Percentiles rank a stretch among this genome's conserved stretches.
These are phyloP conservation scores for Clarireedia paspali DNA, from an alignment of 2,329 filamentous ascomycete genomes.

Conservation along the genomic window DNA sequence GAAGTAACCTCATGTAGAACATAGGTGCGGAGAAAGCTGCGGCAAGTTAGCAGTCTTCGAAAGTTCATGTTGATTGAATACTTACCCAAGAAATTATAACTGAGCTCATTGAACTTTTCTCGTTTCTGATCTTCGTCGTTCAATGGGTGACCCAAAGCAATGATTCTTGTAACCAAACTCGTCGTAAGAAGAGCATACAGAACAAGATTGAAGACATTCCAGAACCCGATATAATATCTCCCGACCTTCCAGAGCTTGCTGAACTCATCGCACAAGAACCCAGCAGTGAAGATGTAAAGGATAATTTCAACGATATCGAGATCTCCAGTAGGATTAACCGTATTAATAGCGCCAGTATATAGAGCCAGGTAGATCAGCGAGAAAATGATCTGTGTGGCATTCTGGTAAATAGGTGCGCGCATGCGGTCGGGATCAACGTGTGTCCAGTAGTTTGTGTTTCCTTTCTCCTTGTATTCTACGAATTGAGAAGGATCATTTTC, in stretches of 20 bases:
- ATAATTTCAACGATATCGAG: slow-evolving; percentile 77
- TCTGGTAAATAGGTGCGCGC: slow-evolving; percentile 88
- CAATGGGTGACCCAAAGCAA: slow-evolving; percentile 60
- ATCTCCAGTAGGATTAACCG: slow-evolving; percentile 77
- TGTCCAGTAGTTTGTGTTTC: slow-evolving; percentile 65
- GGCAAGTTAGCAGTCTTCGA: slow-evolving; percentile 9
- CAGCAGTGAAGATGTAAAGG: slow-evolving; percentile 84
- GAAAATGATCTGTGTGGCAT: slow-evolving; percentile 76
- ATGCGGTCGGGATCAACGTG: slow-evolving; percentile 94
- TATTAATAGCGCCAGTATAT: slow-evolving; percentile 89
- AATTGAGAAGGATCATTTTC: slow-evolving; percentile 86
- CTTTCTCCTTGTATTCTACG: slow-evolving; percentile 77
- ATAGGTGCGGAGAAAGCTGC: slow-evolving; percentile 81
- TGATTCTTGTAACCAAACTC: slow-evolving; percentile 70
- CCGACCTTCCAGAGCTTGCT: slow-evolving; percentile 93
- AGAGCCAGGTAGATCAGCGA: slow-evolving; percentile 76
- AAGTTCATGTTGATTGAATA: background rate
- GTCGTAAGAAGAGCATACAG: slow-evolving; percentile 73
- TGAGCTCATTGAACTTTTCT: slow-evolving; percentile 64
- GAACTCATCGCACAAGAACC: slow-evolving; percentile 82
- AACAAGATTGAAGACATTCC: slow-evolving; percentile 88
- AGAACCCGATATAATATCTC: slow-evolving; percentile 84
- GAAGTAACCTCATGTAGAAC: slow-evolving; percentile 89
- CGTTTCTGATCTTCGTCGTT: slow-evolving; percentile 41
- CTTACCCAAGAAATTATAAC: slow-evolving; percentile 73